A percentile compares a stretch with the other conserved stretches of the same genome.
Evolutionary conservation across 345 rosid species (phyloP).

Genomic region (Dovyalis caffra): DNA sequence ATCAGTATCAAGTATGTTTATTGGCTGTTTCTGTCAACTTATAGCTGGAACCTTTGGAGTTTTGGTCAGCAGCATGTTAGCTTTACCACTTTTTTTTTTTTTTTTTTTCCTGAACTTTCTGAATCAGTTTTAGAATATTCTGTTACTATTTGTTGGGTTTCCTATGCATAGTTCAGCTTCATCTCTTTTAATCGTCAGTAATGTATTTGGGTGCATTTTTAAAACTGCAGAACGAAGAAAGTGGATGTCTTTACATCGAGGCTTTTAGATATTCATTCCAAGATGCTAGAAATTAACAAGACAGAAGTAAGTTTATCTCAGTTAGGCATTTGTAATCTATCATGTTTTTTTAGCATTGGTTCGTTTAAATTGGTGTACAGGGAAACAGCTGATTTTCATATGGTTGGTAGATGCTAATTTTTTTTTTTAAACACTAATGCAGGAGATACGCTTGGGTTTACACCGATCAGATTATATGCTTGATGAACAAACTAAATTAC

Average conservation of each 20-base stretch:
- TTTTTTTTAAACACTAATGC: constrained; percentile 16
- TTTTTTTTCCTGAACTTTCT: neutral
- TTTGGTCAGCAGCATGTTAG: neutral
- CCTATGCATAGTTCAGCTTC: neutral
- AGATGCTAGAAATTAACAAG: constrained; percentile 79
- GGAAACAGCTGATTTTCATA: neutral
- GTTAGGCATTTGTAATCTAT: neutral
- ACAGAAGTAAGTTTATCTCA: constrained; percentile 53
- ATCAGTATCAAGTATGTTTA: neutral
- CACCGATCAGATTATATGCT: constrained; percentile 99
- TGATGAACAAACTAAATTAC: constrained; percentile 81
- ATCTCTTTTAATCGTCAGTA: neutral
- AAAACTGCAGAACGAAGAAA: constrained; percentile 67
- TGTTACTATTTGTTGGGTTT: neutral
- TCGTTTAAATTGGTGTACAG: neutral
- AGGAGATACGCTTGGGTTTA: constrained; percentile 92
- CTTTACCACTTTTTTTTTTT: neutral
- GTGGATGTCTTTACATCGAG: constrained; percentile 88
- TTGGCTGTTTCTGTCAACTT: neutral
- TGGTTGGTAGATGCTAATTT: constrained; percentile 15
- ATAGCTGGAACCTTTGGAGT: neutral
- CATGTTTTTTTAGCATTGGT: neutral
- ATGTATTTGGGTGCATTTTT: no score
- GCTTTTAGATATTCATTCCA: constrained; percentile 89
- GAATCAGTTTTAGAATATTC: neutral